These are phyloP conservation scores for Dioscorea cayenensis DNA, from an alignment of 116 monocot genomes.

Conservation along the genomic window DNA sequence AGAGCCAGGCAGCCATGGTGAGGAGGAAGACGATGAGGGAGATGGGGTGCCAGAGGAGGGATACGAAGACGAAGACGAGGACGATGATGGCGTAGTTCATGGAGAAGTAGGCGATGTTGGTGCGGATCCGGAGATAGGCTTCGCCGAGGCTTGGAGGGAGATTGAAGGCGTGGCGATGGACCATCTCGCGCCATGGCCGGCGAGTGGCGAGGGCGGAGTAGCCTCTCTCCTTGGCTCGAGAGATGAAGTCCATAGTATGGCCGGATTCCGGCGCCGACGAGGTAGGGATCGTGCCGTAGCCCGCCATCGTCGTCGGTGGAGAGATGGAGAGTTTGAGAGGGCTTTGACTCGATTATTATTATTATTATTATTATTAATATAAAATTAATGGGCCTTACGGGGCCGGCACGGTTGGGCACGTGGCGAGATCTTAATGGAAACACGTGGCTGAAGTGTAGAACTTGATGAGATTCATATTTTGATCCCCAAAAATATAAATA, in stretches of 20 bases:
- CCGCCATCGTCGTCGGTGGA: slow-evolving; percentile 32
- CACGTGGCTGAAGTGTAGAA: too few relatives aligned
- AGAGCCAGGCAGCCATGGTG: slow-evolving; percentile 59
- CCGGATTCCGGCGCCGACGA: slow-evolving; percentile 10
- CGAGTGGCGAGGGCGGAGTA: slow-evolving; percentile 53
- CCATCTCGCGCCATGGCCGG: slow-evolving; percentile 72
- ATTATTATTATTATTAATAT: too few relatives aligned
- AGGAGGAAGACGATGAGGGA: slow-evolving; percentile 70
- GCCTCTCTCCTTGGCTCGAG: slow-evolving; percentile 58
- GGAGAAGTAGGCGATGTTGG: slow-evolving; percentile 53
- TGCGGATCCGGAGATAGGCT: slow-evolving; percentile 58
- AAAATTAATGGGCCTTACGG: too few relatives aligned
- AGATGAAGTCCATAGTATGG: slow-evolving; percentile 44
- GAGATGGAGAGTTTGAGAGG: background rate
- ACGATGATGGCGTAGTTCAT: slow-evolving; percentile 80
- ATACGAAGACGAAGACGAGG: slow-evolving; percentile 50
- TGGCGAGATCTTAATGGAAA: too few relatives aligned
- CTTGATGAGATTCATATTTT: too few relatives aligned
- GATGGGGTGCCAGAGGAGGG: slow-evolving; percentile 64
- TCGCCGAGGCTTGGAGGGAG: slow-evolving; percentile 49
- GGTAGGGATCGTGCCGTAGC: slow-evolving; percentile 76
- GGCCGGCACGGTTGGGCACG: too few relatives aligned
- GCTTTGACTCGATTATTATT: too few relatives aligned
- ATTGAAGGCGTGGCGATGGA: slow-evolving; percentile 32
- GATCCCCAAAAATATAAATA: too few relatives aligned